Percentiles rank a stretch among this genome's conserved stretches.
Conservation (phyloP, 148 eudicot species). For the Dianthus caryophyllus region DNA sequence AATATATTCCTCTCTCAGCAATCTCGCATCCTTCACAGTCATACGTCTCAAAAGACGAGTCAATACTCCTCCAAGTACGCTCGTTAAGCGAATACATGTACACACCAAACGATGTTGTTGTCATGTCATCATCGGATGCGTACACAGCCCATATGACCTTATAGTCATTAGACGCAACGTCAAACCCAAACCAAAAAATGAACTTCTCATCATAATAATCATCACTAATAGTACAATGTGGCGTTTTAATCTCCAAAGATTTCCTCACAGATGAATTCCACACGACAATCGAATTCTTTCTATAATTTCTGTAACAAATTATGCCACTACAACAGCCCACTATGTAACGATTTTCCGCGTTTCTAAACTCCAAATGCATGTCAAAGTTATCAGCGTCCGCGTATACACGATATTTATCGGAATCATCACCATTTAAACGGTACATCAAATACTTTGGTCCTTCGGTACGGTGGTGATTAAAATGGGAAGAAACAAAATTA, state of each 20-base stretch:
- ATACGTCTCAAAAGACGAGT: not conserved
- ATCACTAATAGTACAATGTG: not conserved
- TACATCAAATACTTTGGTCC: not conserved
- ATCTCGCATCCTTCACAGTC: not conserved
- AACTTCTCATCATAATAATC: not conserved
- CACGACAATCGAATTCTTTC: not conserved
- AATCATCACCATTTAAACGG: not conserved
- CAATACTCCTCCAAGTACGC: not conserved
- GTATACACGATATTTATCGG: not conserved
- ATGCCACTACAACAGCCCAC: not conserved
- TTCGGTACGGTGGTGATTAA: too few species aligned
- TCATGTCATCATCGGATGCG: too few species aligned
- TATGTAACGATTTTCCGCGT: not conserved
- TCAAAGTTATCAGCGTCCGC: not conserved
- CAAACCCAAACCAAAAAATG: not conserved
- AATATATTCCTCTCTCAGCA: not conserved
- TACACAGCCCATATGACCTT: not conserved
- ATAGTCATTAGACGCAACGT: not conserved
- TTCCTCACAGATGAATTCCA: not conserved
- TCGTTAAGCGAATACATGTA: not conserved
- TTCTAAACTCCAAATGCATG: not conserved
- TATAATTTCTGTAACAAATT: not conserved
- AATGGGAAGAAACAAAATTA: not conserved
- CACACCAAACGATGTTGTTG: not conserved
- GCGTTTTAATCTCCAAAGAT: not conserved